Evolutionary conservation across 202 grass and related monocot species (phyloP).

Genomic region (Brachypodium distachyon): DNA sequence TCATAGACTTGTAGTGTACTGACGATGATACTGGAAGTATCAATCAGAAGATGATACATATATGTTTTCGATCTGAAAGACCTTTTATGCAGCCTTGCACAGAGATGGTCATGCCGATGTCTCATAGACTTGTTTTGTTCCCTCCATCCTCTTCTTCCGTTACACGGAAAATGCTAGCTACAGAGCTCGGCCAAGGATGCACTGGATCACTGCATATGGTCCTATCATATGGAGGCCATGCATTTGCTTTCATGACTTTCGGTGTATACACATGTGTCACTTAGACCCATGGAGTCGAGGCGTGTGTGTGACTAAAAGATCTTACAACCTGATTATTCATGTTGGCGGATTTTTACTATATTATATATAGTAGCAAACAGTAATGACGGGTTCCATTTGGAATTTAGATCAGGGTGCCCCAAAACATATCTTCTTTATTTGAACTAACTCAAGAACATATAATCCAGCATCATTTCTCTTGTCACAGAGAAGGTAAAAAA

Average conservation of each 20-base stretch:
- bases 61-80: neutral
- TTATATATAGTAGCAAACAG: neutral
- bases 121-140: no score
- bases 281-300: neutral
- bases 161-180: slow-evolving; percentile 30
- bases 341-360: neutral
- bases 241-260: neutral
- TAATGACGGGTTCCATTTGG: neutral
- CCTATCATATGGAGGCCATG: neutral
- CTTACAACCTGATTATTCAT: neutral
- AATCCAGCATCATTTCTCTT: slow-evolving; percentile 76
- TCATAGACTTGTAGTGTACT: neutral
- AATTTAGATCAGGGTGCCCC: slow-evolving; percentile 55
- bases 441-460: slow-evolving; percentile 95
- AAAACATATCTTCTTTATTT: no score
- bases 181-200: slow-evolving; percentile 30
- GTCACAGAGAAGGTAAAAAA: slow-evolving; percentile 58
- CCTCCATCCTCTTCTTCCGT: slow-evolving; percentile 35
- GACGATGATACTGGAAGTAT: neutral
- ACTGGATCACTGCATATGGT: neutral
- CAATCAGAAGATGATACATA: neutral
- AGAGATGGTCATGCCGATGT: slow-evolving; percentile 94
- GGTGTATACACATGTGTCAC: neutral
- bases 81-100: slow-evolving; percentile 55
- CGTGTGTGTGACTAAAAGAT: slow-evolving; percentile 43